Base-by-base conservation (phyloP, 768 basidiomycete genomes). In the Tulasnella sp. region DNA sequence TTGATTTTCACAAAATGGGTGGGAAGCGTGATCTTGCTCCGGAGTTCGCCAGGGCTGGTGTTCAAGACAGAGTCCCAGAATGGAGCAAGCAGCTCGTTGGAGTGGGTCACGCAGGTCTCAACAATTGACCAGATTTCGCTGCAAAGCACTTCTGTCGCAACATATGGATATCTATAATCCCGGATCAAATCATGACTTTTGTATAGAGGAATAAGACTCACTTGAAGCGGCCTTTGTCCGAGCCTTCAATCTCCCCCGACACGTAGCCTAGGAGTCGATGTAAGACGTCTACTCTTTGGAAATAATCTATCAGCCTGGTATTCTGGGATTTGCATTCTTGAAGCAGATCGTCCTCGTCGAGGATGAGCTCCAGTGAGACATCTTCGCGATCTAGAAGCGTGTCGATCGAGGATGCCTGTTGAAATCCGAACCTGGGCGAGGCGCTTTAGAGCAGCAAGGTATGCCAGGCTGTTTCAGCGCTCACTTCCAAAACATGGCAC, bases 321-420 rank as follows among this genome's bases (percentile, higher is more conserved):
- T 98, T 98, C 73, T 95, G 88, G 0, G 86, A 78, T 73, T 97
- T 97, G 80, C 92, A 91, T 72, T 98, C 95, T 72, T 89, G 88
- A 58, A 98, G 75, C 47, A 98, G 77, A 70, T 97, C 93, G 68
- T 90, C 86, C 73, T 96, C 91, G 73, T 92, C 91, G 58, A 98
- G 78, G 61, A 98, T 84, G 43, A 88, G 84, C 70, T 96, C 93
- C 43, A 98, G 81, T 51, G 84, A 79, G 64, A 90, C 84, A 68
- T 90, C 87, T 65, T 92, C 89, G 74, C 89, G 85, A 78, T 90
- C 86, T 63, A 96, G 80, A 61, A 96, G 79, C 67, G 80, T 80
- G 80, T 96, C 92, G 72, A 96, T 90, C 61, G 85, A 78, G 56
- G 88, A 90, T 56, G 83, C 84, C 78, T 88, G 87, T 72, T 87